Conservation (phyloP, 768 basidiomycete species). For the Fomitopsis pulvina region DNA sequence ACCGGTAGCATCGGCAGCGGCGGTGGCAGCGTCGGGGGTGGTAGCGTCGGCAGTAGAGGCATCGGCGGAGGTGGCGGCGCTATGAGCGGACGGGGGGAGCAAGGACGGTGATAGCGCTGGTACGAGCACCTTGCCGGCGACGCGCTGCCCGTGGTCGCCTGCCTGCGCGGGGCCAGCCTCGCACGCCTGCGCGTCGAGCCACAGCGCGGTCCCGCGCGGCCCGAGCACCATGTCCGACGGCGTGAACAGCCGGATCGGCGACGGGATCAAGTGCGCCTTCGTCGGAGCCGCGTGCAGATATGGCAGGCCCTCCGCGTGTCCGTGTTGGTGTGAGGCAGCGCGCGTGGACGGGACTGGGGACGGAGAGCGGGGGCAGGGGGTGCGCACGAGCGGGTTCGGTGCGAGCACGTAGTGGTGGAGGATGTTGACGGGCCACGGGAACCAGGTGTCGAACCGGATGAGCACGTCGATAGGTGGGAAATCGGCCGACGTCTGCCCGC, state of each 20-base stretch:
- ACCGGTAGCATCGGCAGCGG: too few species aligned
- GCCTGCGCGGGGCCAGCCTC: conserved; percentile 20
- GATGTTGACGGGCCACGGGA: conserved; percentile 65
- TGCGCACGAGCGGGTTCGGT: conserved; percentile 30
- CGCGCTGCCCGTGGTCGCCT: conserved; percentile 46
- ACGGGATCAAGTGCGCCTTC: conserved; percentile 14
- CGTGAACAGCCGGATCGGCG: conserved; percentile 47
- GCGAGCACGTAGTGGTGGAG: conserved; percentile 55
- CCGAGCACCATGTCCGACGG: conserved; percentile 50
- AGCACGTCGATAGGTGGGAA: conserved; percentile 41
- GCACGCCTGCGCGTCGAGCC: conserved; percentile 60
- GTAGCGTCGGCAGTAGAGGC: too few species aligned
- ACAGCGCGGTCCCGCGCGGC: conserved; percentile 53
- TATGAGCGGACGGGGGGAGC: too few species aligned
- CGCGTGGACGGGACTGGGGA: not conserved
- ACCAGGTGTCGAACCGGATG: conserved; percentile 52
- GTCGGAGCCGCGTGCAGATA: conserved; percentile 7
- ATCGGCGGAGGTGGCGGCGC: too few species aligned
- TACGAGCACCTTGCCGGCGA: conserved; percentile 39
- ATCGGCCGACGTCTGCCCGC: not conserved
- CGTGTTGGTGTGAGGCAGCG: not conserved
- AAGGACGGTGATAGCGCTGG: too few species aligned
- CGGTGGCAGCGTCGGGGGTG: too few species aligned
- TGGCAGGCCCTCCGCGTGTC: not conserved
- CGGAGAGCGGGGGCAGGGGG: conserved; percentile 8